Evolutionary conservation across 495 filamentous ascomycete genomes (phyloP).

Genomic region (Mytilinidion resinicola): DNA sequence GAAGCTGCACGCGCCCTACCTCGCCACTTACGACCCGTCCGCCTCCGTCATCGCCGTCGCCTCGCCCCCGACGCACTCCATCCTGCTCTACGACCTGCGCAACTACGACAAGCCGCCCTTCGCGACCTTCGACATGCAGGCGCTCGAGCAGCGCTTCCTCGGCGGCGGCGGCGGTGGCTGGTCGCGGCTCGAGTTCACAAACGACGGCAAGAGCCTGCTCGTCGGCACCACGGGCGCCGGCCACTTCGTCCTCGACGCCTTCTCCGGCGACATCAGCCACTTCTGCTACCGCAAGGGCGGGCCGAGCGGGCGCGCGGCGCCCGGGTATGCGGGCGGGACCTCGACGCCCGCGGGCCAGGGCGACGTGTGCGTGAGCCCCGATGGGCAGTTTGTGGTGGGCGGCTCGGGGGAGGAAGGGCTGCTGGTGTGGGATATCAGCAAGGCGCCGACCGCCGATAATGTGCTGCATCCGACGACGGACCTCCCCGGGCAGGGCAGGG

Average conservation of each 20-base stretch:
- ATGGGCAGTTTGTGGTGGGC: constrained; percentile 79
- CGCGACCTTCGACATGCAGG: constrained; percentile 69
- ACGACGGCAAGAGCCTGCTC: constrained; percentile 84
- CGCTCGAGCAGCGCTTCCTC: constrained; percentile 49
- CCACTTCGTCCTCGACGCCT: constrained; percentile 87
- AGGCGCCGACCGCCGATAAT: constrained; percentile 45
- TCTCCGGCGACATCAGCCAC: constrained; percentile 66
- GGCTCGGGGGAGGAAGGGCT: constrained; percentile 60
- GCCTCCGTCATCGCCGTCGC: constrained; percentile 88
- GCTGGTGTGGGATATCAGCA: constrained; percentile 71
- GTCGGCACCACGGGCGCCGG: constrained; percentile 71
- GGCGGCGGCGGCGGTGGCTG: constrained; percentile 53
- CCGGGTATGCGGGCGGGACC: constrained; percentile 39
- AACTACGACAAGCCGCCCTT: constrained; percentile 91
- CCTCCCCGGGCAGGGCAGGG: constrained; percentile 59
- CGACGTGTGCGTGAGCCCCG: constrained; percentile 80
- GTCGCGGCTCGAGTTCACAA: constrained; percentile 87
- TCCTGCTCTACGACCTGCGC: constrained; percentile 87
- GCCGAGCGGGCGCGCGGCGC: constrained; percentile 42
- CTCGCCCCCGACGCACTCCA: constrained; percentile 62
- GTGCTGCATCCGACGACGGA: constrained; percentile 57
- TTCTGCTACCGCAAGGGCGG: constrained; percentile 46
- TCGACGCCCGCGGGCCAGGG: constrained; percentile 51
- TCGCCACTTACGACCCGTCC: constrained; percentile 81
- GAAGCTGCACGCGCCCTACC: constrained; percentile 66